Conservation (phyloP, 805 yeast species). For the Kodamaea neixiangensis region DNA sequence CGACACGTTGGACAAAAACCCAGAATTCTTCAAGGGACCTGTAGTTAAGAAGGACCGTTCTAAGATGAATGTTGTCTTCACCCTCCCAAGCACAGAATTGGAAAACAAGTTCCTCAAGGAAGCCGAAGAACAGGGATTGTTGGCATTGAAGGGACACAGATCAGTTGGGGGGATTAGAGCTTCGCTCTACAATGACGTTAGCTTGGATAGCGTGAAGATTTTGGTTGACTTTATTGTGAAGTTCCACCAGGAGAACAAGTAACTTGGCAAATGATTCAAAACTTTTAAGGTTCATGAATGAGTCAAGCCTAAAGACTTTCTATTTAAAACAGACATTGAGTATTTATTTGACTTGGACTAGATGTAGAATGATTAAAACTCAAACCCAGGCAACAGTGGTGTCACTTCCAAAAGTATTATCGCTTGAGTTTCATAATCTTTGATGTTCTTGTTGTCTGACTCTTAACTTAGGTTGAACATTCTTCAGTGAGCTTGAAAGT, state of each 20-base stretch:
- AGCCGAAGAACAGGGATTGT: conserved; percentile 59
- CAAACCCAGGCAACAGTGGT: too few species aligned
- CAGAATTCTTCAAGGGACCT: conserved; percentile 65
- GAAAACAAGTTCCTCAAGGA: conserved; percentile 71
- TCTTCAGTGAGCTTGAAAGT: too few species aligned
- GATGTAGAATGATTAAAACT: too few species aligned
- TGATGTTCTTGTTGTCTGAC: too few species aligned
- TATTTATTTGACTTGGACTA: too few species aligned
- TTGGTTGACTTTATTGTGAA: conserved; percentile 58
- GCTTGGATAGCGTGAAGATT: conserved; percentile 56
- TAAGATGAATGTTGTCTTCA: conserved; percentile 92
- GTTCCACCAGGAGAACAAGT: conserved; percentile 49
- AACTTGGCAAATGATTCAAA: too few species aligned
- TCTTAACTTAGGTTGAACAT: too few species aligned
- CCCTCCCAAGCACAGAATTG: conserved; percentile 59
- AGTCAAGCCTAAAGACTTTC: too few species aligned
- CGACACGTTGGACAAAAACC: conserved; percentile 60
- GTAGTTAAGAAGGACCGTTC: conserved; percentile 70
- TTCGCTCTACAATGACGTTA: conserved; percentile 86
- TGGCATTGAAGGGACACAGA: conserved; percentile 93
- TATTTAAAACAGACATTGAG: too few species aligned
- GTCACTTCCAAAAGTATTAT: too few species aligned
- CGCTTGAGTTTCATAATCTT: too few species aligned
- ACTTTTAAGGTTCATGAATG: too few species aligned
- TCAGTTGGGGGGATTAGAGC: conserved; percentile 97